Conservation (phyloP, 345 rosid genomes). For the Laguncularia racemosa region DNA sequence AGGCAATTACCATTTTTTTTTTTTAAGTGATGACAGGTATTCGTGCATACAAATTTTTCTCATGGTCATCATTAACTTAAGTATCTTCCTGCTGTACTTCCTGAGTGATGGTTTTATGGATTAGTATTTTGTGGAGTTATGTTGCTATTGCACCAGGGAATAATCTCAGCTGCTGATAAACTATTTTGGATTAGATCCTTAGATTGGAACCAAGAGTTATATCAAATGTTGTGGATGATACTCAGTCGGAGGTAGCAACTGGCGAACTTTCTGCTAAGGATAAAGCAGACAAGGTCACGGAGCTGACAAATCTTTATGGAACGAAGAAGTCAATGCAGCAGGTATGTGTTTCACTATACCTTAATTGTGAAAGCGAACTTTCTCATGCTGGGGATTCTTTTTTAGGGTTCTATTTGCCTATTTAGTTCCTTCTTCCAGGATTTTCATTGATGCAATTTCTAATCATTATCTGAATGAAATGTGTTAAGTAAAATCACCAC, state of each 20-base stretch:
- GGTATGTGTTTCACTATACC: conserved; percentile 25
- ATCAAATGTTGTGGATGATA: conserved; percentile 22
- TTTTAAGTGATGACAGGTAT: too few species aligned
- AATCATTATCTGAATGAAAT: too few species aligned
- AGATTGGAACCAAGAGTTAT: conserved; percentile 61
- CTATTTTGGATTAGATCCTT: conserved; percentile 32
- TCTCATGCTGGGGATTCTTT: background rate
- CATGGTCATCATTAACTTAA: too few species aligned
- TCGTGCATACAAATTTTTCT: too few species aligned
- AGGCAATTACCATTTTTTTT: too few species aligned
- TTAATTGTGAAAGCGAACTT: background rate
- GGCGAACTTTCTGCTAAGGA: conserved; percentile 25
- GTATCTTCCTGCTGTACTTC: too few species aligned
- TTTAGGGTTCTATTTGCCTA: background rate
- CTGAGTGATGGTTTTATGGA: too few species aligned
- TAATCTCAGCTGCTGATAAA: too few species aligned
- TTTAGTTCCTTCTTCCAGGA: too few species aligned
- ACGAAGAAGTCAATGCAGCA: conserved; percentile 33
- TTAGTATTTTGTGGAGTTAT: background rate
- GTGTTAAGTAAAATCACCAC: too few species aligned
- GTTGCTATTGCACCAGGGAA: background rate
- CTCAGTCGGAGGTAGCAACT: conserved; percentile 15
- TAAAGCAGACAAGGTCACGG: conserved; percentile 10
- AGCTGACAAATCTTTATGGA: conserved; percentile 25
- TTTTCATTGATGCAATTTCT: too few species aligned